Conservation (phyloP, 768 basidiomycete species). For the Xerocomus brunneocitrinus region DNA sequence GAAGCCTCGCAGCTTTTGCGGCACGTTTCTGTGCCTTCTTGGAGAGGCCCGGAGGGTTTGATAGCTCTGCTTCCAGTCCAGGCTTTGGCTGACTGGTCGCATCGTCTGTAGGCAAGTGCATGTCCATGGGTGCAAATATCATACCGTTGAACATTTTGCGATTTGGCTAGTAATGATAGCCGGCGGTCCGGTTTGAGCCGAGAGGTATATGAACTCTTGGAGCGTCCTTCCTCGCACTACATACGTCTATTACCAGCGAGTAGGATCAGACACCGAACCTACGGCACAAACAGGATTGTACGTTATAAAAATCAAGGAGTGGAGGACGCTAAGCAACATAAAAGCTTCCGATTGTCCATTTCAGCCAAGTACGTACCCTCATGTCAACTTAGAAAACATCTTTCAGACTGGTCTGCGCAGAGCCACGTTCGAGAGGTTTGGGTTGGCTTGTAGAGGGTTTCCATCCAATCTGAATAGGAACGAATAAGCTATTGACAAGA, state of each 20-base stretch:
- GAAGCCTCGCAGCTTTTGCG: conserved; percentile 63
- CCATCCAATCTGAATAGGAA: conserved; percentile 66
- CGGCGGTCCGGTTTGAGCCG: conserved; percentile 17
- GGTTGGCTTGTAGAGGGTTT: conserved; percentile 67
- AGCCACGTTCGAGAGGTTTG: conserved; percentile 60
- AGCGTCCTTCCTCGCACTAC: too few relatives aligned
- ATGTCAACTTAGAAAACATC: conserved; percentile 43
- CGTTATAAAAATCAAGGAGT: neutral
- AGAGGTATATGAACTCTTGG: neutral
- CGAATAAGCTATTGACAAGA: neutral
- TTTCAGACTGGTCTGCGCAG: conserved; percentile 56
- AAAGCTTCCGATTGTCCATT: neutral
- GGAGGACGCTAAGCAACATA: neutral
- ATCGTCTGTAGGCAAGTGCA: conserved; percentile 5
- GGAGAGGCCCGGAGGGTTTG: conserved; percentile 43
- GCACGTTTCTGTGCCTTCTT: conserved; percentile 78
- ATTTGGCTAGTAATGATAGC: neutral
- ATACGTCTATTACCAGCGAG: neutral
- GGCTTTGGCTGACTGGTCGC: conserved; percentile 12
- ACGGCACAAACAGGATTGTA: neutral
- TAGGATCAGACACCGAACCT: neutral
- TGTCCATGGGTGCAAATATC: conserved; percentile 15
- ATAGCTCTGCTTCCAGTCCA: conserved; percentile 9
- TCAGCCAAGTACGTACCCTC: neutral
- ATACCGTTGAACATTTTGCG: too few relatives aligned